A percentile compares a stretch with the other conserved stretches of the same genome.
These are phyloP conservation scores for Uncinocarpus reesii DNA, from an alignment of 2,329 filamentous ascomycete genomes.

Conservation along the genomic window DNA sequence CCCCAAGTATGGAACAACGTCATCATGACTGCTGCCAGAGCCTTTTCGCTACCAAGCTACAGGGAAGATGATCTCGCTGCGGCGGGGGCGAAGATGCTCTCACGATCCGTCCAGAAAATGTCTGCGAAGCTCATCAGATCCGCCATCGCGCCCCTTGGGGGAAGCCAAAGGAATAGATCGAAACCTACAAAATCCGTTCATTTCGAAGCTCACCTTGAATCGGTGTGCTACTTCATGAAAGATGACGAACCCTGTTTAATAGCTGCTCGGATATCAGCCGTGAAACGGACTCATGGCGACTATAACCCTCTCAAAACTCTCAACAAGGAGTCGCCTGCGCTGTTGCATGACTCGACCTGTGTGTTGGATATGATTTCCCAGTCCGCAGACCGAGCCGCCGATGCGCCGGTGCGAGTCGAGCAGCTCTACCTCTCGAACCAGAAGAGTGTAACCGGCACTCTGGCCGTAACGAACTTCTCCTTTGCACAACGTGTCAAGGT, in stretches of 20 bases:
- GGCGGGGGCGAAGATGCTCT: constrained; percentile 9
- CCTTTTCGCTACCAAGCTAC: constrained; percentile 2
- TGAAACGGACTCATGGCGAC: constrained; percentile 4
- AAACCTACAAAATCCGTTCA: constrained; percentile 11
- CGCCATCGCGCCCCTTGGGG: neutral
- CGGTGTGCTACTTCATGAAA: constrained; percentile 9
- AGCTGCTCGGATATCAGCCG: constrained; percentile 8
- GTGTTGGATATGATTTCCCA: constrained; percentile 8
- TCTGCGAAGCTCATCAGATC: constrained; percentile 9
- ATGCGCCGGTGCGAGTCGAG: constrained; percentile 4
- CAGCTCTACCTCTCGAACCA: constrained; percentile 6
- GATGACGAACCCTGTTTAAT: constrained; percentile 10
- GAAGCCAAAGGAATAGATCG: neutral
- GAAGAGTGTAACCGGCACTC: constrained; percentile 7
- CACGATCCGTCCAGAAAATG: constrained; percentile 8
- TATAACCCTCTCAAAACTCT: constrained; percentile 2
- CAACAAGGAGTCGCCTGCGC: neutral
- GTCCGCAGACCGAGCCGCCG: neutral
- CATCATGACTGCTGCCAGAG: constrained; percentile 8
- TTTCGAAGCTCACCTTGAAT: constrained; percentile 11
- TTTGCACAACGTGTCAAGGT: constrained; percentile 7
- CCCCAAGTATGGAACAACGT: constrained; percentile 7
- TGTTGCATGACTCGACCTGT: constrained; percentile 10
- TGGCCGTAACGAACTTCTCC: constrained; percentile 7
- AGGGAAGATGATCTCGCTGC: constrained; percentile 5